A percentile compares a stretch with the other conserved stretches of the same genome.
Evolutionary conservation across 306 rosid genomes (phyloP).

Genomic region (Vigna trinervia): DNA sequence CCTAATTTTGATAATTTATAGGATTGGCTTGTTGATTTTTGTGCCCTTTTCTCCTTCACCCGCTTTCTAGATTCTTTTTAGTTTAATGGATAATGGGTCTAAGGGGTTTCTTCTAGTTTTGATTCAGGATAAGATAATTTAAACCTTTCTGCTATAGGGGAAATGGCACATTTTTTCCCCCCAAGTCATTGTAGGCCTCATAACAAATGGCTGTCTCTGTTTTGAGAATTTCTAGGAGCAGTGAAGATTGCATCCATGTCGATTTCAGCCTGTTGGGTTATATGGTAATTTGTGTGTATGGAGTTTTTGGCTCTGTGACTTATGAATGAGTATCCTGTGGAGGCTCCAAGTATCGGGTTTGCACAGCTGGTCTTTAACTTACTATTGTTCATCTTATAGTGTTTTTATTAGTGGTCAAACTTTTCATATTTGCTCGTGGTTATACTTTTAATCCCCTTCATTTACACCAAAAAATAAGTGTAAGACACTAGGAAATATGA

Average conservation of each 20-base stretch:
- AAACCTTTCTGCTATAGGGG: neutral
- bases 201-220: neutral
- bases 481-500: constrained; percentile 10
- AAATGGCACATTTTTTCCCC: neutral
- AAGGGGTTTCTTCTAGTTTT: neutral
- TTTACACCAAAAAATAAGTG: neutral
- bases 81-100: neutral
- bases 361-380: neutral
- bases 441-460: neutral
- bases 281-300: constrained; percentile 7
- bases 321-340: neutral
- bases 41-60: neutral
- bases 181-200: neutral
- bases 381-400: constrained; percentile 7
- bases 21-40: neutral
- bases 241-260: neutral
- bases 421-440: neutral
- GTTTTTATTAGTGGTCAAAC: neutral
- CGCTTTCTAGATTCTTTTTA: neutral
- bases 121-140: constrained; percentile 2
- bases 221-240: neutral
- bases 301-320: neutral
- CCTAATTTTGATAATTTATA: neutral
- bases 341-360: neutral
- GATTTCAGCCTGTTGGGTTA: neutral